phyloP scores from a whole-genome alignment of 305 asterid species.

The Solanum hybrid region DNA sequence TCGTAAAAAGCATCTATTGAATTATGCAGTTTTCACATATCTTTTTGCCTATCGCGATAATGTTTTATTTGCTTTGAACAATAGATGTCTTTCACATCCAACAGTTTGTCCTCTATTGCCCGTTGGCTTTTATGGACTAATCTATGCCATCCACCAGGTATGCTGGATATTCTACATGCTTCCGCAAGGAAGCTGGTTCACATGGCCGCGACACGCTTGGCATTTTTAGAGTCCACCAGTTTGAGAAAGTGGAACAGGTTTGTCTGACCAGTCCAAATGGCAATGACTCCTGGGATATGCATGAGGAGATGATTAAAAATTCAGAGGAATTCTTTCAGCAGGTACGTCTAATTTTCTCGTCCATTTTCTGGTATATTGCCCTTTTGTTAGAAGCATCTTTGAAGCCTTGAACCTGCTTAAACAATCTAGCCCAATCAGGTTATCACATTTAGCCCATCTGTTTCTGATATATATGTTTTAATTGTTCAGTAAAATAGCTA shows the following conservation, averaged over 20 bases:
- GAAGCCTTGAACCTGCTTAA: background rate
- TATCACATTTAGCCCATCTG: background rate
- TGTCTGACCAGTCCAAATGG: conserved; percentile 75
- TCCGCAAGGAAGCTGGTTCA: conserved; percentile 92
- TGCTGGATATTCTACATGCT: conserved; percentile 89
- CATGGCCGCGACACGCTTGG: conserved; percentile 94
- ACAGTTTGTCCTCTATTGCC: background rate
- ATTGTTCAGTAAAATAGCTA: background rate
- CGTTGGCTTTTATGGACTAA: background rate
- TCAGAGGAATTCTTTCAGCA: conserved; percentile 73
- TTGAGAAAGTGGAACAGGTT: conserved; percentile 88
- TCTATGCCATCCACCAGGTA: conserved; percentile 33
- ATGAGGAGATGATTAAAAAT: conserved; percentile 78
- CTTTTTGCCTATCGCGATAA: background rate
- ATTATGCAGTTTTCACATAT: background rate
- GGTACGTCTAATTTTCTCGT: conserved; percentile 21
- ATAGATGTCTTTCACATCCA: background rate
- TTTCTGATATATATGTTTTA: background rate
- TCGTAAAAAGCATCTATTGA: background rate
- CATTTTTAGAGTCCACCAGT: conserved; percentile 84
- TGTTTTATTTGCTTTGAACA: background rate
- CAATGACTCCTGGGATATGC: conserved; percentile 83
- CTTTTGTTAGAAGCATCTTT: background rate
- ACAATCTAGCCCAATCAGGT: background rate
- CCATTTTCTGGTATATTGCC: background rate